Percentiles rank a stretch among this genome's conserved stretches.
Conservation (phyloP, 139 green algal genomes). For the Pseudopediastrum boryanum region DNA sequence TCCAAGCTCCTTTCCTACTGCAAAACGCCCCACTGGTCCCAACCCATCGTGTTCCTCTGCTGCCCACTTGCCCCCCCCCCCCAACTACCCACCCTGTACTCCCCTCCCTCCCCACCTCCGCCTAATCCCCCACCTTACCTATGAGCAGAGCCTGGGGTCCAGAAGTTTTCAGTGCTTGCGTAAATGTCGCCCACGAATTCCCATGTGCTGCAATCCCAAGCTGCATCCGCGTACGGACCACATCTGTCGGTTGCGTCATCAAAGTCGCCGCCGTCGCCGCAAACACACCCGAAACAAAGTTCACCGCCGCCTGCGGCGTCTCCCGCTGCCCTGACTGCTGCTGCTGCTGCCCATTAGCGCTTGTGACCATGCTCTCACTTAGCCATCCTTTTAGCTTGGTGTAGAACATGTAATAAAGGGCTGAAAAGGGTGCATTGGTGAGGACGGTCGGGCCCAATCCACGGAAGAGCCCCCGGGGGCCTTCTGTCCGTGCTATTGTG, state of each 20-base stretch:
- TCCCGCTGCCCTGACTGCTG: neutral
- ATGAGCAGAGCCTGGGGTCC: slow-evolving; percentile 35
- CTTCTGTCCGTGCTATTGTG: slow-evolving; percentile 64
- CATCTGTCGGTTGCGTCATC: slow-evolving; percentile 86
- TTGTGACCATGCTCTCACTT: neutral
- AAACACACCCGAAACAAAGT: slow-evolving; percentile 71
- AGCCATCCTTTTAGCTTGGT: slow-evolving; percentile 40
- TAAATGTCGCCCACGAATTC: slow-evolving; percentile 16
- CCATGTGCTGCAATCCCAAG: slow-evolving; percentile 41
- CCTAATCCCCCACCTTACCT: slow-evolving; percentile 22
- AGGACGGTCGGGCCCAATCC: slow-evolving; percentile 85
- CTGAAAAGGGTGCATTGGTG: slow-evolving; percentile 92
- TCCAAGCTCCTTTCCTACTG: too few species aligned
- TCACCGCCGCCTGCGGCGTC: slow-evolving; percentile 48
- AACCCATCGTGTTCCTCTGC: too few species aligned
- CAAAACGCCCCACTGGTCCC: too few species aligned
- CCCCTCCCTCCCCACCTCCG: too few species aligned
- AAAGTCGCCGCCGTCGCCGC: slow-evolving; percentile 82
- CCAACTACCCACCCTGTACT: too few species aligned
- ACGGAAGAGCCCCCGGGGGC: slow-evolving; percentile 66
- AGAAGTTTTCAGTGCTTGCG: slow-evolving; percentile 9
- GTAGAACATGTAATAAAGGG: slow-evolving; percentile 96
- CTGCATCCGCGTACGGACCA: slow-evolving; percentile 86
- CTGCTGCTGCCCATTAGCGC: slow-evolving; percentile 25
- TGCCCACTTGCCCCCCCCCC: too few species aligned